phyloP scores from a whole-genome alignment of 1,284 basidiomycete genomes.

The Moesziomyces aphidis region DNA sequence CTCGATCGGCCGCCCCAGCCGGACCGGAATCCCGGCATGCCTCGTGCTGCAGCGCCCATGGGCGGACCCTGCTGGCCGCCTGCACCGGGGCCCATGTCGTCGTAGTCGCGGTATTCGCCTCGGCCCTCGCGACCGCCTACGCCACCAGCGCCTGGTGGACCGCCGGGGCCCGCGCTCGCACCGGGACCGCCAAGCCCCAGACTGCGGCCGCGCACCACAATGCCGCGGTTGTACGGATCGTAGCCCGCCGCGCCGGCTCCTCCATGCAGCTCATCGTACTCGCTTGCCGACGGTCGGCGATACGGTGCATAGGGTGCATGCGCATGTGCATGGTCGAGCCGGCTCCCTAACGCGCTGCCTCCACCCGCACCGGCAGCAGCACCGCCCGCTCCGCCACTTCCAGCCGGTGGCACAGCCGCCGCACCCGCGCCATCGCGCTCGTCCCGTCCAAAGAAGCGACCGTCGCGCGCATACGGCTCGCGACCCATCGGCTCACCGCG shows the following conservation, averaged over 20 bases:
- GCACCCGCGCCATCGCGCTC: background rate
- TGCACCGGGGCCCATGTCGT: slow-evolving; percentile 2
- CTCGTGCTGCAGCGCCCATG: slow-evolving; percentile 10
- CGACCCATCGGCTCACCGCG: background rate
- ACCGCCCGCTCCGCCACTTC: slow-evolving; percentile 7
- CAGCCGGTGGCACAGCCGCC: background rate
- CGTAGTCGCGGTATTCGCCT: slow-evolving; percentile 18
- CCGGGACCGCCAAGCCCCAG: slow-evolving; percentile 5
- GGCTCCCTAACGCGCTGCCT: background rate
- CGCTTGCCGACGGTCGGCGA: slow-evolving; percentile 29
- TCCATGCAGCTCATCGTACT: slow-evolving; percentile 19
- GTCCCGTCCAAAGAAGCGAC: slow-evolving; percentile 7
- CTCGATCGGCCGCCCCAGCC: slow-evolving; percentile 12
- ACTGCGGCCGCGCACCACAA: slow-evolving; percentile 22
- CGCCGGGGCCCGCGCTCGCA: background rate
- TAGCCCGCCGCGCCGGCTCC: slow-evolving; percentile 12
- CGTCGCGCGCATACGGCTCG: slow-evolving; percentile 7
- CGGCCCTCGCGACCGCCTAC: background rate
- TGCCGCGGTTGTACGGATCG: slow-evolving; percentile 32
- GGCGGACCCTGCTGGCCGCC: background rate
- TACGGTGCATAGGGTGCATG: slow-evolving; percentile 9
- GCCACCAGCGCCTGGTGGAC: background rate
- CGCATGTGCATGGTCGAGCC: slow-evolving; percentile 9
- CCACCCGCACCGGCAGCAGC: slow-evolving; percentile 1
- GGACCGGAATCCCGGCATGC: slow-evolving; percentile 1